These are phyloP conservation scores for Oenanthe sinensis DNA, from an alignment of 129 eudicot species.

Conservation along the genomic window DNA sequence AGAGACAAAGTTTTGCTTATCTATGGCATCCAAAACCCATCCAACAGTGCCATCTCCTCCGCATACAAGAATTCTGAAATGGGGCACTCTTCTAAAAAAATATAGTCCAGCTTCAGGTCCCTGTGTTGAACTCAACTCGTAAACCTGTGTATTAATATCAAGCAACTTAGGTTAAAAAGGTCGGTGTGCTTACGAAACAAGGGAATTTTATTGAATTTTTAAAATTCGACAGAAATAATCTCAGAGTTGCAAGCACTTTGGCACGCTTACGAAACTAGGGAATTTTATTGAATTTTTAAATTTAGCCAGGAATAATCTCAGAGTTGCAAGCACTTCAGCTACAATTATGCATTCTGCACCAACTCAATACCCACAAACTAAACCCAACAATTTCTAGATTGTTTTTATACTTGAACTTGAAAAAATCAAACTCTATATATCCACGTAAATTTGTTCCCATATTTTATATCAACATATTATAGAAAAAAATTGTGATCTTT, in stretches of 20 bases:
- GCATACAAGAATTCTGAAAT: slow-evolving; percentile 85
- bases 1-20: slow-evolving; percentile 83
- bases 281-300: no score
- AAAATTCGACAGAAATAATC: background rate
- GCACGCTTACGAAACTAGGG: no score
- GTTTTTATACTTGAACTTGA: background rate
- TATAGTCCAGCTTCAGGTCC: slow-evolving; percentile 95
- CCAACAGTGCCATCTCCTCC: slow-evolving; percentile 99
- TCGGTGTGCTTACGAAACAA: background rate
- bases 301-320: no score
- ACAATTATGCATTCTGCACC: no score
- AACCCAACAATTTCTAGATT: background rate
- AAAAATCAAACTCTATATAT: background rate
- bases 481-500: background rate
- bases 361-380: no score
- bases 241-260: background rate
- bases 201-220: background rate
- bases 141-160: slow-evolving; percentile 33
- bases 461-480: no score
- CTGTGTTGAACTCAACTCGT: slow-evolving; percentile 74
- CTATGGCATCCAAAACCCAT: slow-evolving; percentile 92
- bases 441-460: background rate
- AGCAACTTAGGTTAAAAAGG: slow-evolving; percentile 14
- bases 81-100: slow-evolving; percentile 71
- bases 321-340: no score